Base-by-base conservation (phyloP, 1,284 basidiomycete genomes). In the Ganoderma boninense region DNA sequence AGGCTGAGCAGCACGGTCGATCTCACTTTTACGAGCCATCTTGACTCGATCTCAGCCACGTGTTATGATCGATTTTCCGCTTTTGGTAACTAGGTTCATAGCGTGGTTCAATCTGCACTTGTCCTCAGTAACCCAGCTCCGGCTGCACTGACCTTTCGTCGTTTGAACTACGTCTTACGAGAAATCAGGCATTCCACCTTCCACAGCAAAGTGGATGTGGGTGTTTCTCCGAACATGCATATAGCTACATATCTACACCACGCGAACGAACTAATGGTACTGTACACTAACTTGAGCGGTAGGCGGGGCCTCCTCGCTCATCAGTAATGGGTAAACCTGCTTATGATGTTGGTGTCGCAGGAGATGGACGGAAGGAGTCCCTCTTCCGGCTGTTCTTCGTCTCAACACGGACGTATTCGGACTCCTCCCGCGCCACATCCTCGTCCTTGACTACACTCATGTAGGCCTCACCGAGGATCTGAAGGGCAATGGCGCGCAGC, bases 361-460 rank as follows among this genome's bases (percentile, higher is more conserved):
- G 8, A 64, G 66, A 7, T 7, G 67, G 68, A 13, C 77, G 75
- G 66, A 78, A 76, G 29, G 76, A 77, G 59, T 79, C 79, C 23
- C 79, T 72, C 74, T 77, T 76, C n/a, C 79, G 77, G 78, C 90
- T 92, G 66, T 76, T 85, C 83, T 87, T 91, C 46, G 93, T 96
- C 73, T 97, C 95, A 43, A 97, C 86, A 74, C 89, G 87, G 66
- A 97, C 95, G 77, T 96, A 97, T 74, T 96, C 95, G 72, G 87
- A 87, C 75, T 94, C 92, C 65, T 89, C 90, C 16, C 78, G 79
- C 38, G 72, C 73, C 52, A 85, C 84, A 11, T 84, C 81, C n/a
- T 87, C 84, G 23, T 88, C 93, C 82, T 95, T 95, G 81, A 86
- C 87, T 26, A 95, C 93, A 26, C 79, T 77, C 78, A 89, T 83